Percentiles rank a stretch among this genome's conserved stretches.
phyloP scores from a whole-genome alignment of 2,329 filamentous ascomycete species.

The Magnaporthales sp. region DNA sequence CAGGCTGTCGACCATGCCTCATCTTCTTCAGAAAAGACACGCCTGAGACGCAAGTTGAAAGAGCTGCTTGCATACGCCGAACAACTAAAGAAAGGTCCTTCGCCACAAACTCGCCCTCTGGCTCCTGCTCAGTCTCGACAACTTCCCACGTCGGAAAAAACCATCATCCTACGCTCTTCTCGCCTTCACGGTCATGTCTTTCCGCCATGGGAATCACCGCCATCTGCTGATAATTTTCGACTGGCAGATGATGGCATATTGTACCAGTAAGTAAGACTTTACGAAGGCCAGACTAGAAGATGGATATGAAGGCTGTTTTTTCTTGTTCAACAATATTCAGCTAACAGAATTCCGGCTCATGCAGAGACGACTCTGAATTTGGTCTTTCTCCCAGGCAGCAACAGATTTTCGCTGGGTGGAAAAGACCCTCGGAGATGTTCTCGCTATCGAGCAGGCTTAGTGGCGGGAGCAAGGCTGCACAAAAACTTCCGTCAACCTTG shows the following conservation, averaged over 20 bases:
- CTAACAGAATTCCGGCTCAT: background rate
- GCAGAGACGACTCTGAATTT: constrained; percentile 56
- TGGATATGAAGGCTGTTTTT: too few species aligned
- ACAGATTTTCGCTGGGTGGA: constrained; percentile 77
- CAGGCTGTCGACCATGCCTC: constrained; percentile 56
- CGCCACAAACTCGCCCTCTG: constrained; percentile 9
- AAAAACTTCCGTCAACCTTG: constrained; percentile 10
- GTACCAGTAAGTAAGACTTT: constrained; percentile 51
- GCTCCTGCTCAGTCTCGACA: constrained; percentile 39
- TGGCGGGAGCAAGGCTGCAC: background rate
- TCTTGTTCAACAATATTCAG: too few species aligned
- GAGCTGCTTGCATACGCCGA: constrained; percentile 66
- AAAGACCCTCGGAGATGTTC: constrained; percentile 63
- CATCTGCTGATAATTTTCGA: constrained; percentile 53
- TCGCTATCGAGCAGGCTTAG: constrained; percentile 18
- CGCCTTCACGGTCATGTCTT: constrained; percentile 77
- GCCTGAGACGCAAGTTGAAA: constrained; percentile 60
- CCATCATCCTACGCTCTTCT: constrained; percentile 68
- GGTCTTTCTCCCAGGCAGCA: constrained; percentile 67
- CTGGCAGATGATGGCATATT: constrained; percentile 28
- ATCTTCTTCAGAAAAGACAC: constrained; percentile 52
- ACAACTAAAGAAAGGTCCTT: constrained; percentile 50
- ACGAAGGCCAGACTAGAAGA: background rate
- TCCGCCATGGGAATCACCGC: constrained; percentile 69
- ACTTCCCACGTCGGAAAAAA: constrained; percentile 62